Percentiles rank a stretch among this genome's conserved stretches.
These are phyloP conservation scores for Verticillium nonalfalfae DNA, from an alignment of 2,329 filamentous ascomycete genomes.

Conservation along the genomic window DNA sequence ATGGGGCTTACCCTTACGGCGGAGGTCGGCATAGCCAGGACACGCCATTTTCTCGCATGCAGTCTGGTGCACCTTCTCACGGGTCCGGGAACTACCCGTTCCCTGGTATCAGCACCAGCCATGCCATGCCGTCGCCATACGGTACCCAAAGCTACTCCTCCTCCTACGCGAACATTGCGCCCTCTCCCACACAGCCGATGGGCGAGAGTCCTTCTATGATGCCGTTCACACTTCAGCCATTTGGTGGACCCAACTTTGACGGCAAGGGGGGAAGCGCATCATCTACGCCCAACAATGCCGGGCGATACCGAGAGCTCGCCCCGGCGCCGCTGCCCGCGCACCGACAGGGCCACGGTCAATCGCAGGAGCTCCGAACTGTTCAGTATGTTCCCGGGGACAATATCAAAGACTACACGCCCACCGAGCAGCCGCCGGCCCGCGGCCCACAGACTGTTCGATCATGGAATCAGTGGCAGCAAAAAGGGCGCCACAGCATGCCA, in stretches of 20 bases:
- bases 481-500: constrained; percentile 26
- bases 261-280: constrained; percentile 9
- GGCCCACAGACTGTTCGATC: constrained; percentile 51
- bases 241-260: background rate
- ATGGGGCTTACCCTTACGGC: background rate
- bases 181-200: constrained; percentile 1
- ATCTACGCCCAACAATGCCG: constrained; percentile 10
- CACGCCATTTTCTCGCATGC: constrained; percentile 7
- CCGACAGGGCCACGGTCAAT: constrained; percentile 35
- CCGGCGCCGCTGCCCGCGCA: constrained; percentile 50
- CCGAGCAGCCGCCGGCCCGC: constrained; percentile 47
- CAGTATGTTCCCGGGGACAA: constrained; percentile 48
- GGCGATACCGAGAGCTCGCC: constrained; percentile 48
- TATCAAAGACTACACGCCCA: constrained; percentile 51
- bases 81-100: background rate
- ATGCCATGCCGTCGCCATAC: background rate
- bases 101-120: background rate
- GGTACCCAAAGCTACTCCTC: background rate
- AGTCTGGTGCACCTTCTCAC: constrained; percentile 3
- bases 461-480: constrained; percentile 34
- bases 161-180: constrained; percentile 9
- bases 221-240: constrained; percentile 2
- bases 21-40: constrained; percentile 1
- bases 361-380: constrained; percentile 51
- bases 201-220: constrained; percentile 3